Evolutionary conservation across 2,329 filamentous ascomycete species (phyloP).

Genomic region (Aspergillus sp.): DNA sequence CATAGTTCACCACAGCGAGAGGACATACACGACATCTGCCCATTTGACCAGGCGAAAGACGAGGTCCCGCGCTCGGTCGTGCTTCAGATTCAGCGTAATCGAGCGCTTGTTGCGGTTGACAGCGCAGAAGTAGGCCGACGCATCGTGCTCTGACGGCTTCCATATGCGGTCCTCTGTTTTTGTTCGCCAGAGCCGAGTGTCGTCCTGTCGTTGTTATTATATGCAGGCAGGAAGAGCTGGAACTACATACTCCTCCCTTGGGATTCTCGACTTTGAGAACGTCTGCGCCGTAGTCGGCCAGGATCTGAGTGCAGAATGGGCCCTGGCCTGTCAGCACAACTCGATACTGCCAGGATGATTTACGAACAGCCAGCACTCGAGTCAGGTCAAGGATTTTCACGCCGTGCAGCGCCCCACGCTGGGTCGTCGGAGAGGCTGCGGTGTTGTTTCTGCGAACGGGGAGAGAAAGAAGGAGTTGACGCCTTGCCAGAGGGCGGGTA

Average conservation of each 20-base stretch:
- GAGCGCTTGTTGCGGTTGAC: slow-evolving; percentile 40
- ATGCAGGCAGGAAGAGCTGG: slow-evolving; percentile 5
- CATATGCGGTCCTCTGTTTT: slow-evolving; percentile 13
- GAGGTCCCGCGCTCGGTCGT: slow-evolving; percentile 19
- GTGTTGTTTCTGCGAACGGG: neutral
- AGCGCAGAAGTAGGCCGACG: slow-evolving; percentile 36
- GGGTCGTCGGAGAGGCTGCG: neutral
- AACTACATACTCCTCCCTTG: slow-evolving; percentile 16
- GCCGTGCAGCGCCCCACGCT: slow-evolving; percentile 7
- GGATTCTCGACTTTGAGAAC: slow-evolving; percentile 33
- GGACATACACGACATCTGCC: slow-evolving; percentile 27
- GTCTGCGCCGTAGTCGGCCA: slow-evolving; percentile 38
- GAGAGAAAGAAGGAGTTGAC: neutral
- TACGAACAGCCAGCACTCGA: slow-evolving; percentile 18
- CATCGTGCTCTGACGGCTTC: slow-evolving; percentile 17
- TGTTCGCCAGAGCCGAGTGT: slow-evolving; percentile 24
- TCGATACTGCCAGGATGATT: neutral
- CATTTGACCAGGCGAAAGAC: slow-evolving; percentile 26
- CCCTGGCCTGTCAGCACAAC: slow-evolving; percentile 11
- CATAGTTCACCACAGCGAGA: neutral
- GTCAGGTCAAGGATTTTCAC: slow-evolving; percentile 22
- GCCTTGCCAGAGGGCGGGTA: neutral
- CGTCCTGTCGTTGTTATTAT: slow-evolving; percentile 12
- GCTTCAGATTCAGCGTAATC: slow-evolving; percentile 26
- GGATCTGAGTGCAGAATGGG: slow-evolving; percentile 35